Evolutionary conservation across 1,284 basidiomycete species (phyloP), one percentile per base, ranked within the genome.

Genomic region (Flammula alnicola): DNA sequence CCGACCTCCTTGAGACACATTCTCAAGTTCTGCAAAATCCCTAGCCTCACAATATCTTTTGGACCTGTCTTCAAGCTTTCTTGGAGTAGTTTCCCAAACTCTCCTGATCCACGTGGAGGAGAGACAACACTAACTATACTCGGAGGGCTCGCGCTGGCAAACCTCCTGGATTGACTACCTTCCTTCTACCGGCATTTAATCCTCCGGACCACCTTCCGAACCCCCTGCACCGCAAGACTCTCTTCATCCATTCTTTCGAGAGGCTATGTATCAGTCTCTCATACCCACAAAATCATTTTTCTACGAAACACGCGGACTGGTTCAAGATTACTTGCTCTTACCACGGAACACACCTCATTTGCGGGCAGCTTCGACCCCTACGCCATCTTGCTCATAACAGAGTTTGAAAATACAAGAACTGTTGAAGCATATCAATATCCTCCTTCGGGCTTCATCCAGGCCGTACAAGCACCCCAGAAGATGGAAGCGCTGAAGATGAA

Each of bases 1-100:
- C 71, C 0, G 64, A 69, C 3, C 66, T 68, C 47, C 64, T 86
- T 8, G 80, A 83, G 41, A 60, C 71, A 29, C 65, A 70, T 17
- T 81, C 2, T 51, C 61, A 9, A 47, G 54, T 38, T 46, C 44
- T 11, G 42, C 47, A 17, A 54, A 49, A 8, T 30, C 33, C 12
- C 52, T 51, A 12, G 42, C 42, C 6, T 44, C 51, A 12, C 49
- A 54, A 20, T 41, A 8, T 51, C 63, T 3, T 75, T 85, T 53
- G 93, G 96, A 64, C 92, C 94, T 1, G 85, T 98, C 36, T 95
- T 92, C 78, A 94, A 93, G 66, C 75, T 97, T 4, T 74, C 87
- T 0, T 97, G 95, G 95, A 88, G 85, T 46, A 78, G 80, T 1
- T 92, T 88, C 65, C 74, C 84, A 0, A 83, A 86, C 56, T 79